Conservation (phyloP, 805 yeast species). For the Kuraishia borneana region DNA sequence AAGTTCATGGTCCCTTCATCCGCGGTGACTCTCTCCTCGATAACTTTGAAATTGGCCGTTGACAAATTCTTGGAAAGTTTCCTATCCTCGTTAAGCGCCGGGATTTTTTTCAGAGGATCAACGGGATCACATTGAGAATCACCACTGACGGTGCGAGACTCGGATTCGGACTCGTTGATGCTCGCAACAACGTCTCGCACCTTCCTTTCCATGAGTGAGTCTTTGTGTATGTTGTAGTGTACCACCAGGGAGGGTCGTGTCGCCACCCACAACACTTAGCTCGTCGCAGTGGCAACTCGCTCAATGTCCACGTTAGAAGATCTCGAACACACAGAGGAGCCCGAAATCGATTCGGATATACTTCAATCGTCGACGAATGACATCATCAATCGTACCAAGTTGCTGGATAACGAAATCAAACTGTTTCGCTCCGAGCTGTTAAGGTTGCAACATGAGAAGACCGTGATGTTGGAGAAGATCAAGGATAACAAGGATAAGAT, state of each 20-base stretch:
- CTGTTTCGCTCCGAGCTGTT: constrained; percentile 89
- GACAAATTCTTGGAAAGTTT: neutral
- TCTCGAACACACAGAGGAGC: constrained; percentile 41
- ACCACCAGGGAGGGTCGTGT: too few species aligned
- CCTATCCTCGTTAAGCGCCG: neutral
- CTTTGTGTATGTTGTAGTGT: too few species aligned
- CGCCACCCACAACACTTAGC: too few species aligned
- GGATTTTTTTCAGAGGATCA: too few species aligned
- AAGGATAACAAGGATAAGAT: constrained; percentile 95
- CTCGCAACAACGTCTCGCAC: too few species aligned
- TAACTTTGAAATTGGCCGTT: constrained; percentile 2
- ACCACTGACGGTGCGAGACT: too few species aligned
- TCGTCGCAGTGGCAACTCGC: too few species aligned
- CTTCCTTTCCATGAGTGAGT: too few species aligned
- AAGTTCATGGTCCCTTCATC: neutral
- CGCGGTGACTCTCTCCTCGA: constrained; percentile 2
- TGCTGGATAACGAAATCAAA: constrained; percentile 90
- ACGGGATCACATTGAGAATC: too few species aligned
- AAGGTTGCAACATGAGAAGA: constrained; percentile 83
- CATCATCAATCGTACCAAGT: constrained; percentile 71
- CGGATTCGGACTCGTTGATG: too few species aligned
- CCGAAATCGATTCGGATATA: constrained; percentile 75
- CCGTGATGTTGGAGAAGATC: constrained; percentile 85
- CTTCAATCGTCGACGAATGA: constrained; percentile 69
- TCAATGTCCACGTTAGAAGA: constrained; percentile 87